Evolutionary conservation across 345 rosid species (phyloP), one percentile per base, ranked within the genome.

Genomic region (Salix koriyanagi): DNA sequence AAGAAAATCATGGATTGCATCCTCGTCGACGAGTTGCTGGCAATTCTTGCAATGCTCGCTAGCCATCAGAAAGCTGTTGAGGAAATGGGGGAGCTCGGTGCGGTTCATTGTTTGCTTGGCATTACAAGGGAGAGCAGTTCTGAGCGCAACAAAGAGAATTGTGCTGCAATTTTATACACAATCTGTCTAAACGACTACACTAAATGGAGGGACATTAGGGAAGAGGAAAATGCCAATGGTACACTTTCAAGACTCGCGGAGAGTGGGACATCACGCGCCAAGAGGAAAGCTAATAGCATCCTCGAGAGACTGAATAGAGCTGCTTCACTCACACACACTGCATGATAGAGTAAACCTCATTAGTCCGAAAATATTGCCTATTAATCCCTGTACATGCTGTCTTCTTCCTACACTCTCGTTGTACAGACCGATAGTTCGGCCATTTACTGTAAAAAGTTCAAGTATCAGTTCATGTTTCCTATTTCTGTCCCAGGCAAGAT

Each of bases 261-360:
- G 69, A 76, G 75, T 42, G 90, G 86, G 58, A 82, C 89, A 60
- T 80, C 77, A 37, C 85, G 96, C 74, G 87, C 88, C 4, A 83
- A 79, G 86, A 85, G 93, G 71, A 91, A 88, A 83, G 90, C 93
- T 1, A 71, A 42, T 41, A 75, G 77, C 65, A 85, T 88, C 32
- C 84, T 91, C 11, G 73, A 85, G 72, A 80, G 72, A 81, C 72
- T 83, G 12, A 76, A 76, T 42, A 74, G 71, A 79, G 77, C 62
- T 42, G 80, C 71, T 73, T 60, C 64, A 16, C 70, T 76, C 74
- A 67, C 75, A 65, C 77, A 79, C 32, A 75, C 81, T 69, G 62
- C 67, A 44, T 79, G 67, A 73, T 34, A 67, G 67, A 64, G 30
- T 13, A 52, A 65, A 65, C 0, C 65, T 16, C 67, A 1, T 15